Percentiles rank a stretch among this genome's conserved stretches.
Conservation (phyloP, 1,284 basidiomycete species). For the Ceratobasidium sp. region DNA sequence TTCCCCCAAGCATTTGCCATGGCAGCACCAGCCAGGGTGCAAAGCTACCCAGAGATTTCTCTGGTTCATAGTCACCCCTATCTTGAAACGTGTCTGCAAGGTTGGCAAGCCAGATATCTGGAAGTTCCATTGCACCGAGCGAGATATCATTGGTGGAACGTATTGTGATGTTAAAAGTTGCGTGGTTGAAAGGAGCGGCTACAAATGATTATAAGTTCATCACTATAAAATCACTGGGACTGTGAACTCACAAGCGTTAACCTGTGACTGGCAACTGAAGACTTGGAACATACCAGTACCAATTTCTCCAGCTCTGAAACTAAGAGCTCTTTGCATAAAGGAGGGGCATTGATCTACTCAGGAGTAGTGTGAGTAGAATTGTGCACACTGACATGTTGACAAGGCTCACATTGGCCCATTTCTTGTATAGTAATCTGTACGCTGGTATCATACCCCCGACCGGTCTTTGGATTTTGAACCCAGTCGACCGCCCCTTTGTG, state of each 20-base stretch:
- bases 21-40: conserved; percentile 5
- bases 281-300: conserved; percentile 1
- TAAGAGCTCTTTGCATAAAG: not conserved
- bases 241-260: not conserved
- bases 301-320: not conserved
- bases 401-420: conserved; percentile 4
- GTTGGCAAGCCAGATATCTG: conserved; percentile 17
- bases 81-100: not conserved
- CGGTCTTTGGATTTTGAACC: not conserved
- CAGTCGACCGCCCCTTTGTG: not conserved
- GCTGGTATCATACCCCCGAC: not conserved
- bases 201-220: not conserved
- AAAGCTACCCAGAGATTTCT: not conserved
- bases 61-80: not conserved
- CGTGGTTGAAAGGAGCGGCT: not conserved
- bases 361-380: not conserved
- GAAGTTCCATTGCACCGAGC: conserved; percentile 3
- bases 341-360: not conserved
- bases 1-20: conserved; percentile 13
- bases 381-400: not conserved
- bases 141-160: conserved; percentile 5
- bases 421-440: not conserved
- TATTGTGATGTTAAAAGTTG: conserved; percentile 17
- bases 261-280: conserved; percentile 11
- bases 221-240: too few species aligned